Base-by-base conservation (phyloP, 495 filamentous ascomycete species). In the Penicillium pancosmium region DNA sequence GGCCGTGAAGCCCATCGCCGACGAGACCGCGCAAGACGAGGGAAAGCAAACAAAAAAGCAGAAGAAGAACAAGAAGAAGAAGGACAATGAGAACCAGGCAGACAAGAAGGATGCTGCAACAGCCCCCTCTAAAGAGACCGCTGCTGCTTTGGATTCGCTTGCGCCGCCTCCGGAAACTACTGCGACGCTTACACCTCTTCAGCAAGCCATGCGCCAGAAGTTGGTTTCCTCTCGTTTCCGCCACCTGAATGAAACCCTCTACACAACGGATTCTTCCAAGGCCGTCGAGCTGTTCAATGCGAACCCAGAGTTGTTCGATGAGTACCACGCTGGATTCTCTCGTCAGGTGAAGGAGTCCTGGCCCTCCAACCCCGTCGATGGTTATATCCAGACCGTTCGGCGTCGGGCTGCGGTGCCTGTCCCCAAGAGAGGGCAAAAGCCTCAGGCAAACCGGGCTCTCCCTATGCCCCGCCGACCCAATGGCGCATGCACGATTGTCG, bases 281-380 rank as follows among this genome's bases (percentile, higher is more conserved):
- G 87, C 93, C 15, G 84, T 93, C 55, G 70, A 83, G 56, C 83
- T 97, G 40, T 98, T 98, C 79, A 71, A 80, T 41, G 72, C 86
- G 9, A 89, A 88, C 57, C 94, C 94, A 0, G 90, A 94, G 60
- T 88, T 97, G 77, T 98, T 97, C 77, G 78, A 83, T 43, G 91
- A 97, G 68, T 98, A 98, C 73, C 94, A 98, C 73, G 85, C 87
- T 46, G 94, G 94, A 16, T 98, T 98, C 82, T 87, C 93, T 1
- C 88, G 90, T 25, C 94, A 98, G 76, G 94, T 98, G 52, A 78
- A 79, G 57, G 88, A 89, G 53, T 87, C 89, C 2, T 98, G 94
- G 94, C 94, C 94, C 35, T 90, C 93, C 57, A 98, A 98, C 75
- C 94, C 94, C 0, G 90, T 98, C 16, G 87, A 96, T 62, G 82